phyloP scores from a whole-genome alignment of 331 rosid species.

The Quercus tomentella region DNA sequence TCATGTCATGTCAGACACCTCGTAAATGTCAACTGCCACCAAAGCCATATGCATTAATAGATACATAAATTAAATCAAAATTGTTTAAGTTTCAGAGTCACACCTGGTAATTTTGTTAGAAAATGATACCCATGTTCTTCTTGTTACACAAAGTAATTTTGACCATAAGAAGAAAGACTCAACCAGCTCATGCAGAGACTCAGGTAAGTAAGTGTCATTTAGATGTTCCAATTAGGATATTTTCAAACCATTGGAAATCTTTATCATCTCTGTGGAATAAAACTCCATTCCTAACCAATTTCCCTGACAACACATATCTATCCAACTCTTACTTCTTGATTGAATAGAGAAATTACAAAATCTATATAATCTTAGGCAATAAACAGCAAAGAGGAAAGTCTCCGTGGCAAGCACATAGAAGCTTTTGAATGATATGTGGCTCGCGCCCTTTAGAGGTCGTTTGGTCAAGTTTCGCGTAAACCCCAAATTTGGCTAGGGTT shows the following conservation, averaged over 20 bases:
- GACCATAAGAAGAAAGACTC: neutral
- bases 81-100: neutral
- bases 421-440: too few species aligned
- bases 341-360: neutral
- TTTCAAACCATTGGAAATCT: neutral
- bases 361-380: neutral
- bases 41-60: neutral
- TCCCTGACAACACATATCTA: neutral
- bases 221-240: neutral
- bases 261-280: neutral
- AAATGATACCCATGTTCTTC: neutral
- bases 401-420: neutral
- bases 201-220: neutral
- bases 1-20: too few species aligned
- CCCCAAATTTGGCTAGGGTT: too few species aligned
- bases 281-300: neutral
- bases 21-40: neutral
- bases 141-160: neutral
- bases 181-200: conserved; percentile 1
- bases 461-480: too few species aligned
- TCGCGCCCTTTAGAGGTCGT: too few species aligned
- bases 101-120: neutral
- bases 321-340: neutral
- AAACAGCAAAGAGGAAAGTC: neutral
- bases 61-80: neutral